Evolutionary conservation across 805 yeast genomes (phyloP).

Genomic region (Metschnikowia drakensbergensis): DNA sequence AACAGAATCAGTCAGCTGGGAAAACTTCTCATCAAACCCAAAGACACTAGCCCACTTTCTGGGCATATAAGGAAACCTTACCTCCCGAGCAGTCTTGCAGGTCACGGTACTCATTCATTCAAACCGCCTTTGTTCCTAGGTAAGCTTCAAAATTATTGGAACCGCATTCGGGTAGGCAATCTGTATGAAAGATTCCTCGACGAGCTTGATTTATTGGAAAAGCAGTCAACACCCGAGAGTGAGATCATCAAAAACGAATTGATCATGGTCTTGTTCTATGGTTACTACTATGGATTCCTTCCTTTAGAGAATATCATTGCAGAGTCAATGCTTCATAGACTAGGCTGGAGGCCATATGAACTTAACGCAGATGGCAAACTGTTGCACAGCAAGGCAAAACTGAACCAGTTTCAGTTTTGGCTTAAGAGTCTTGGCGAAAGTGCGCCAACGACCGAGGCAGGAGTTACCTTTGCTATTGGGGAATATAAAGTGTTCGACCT

Average conservation of each 20-base stretch:
- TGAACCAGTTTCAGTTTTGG: slow-evolving; percentile 21
- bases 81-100: slow-evolving; percentile 24
- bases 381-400: background rate
- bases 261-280: slow-evolving; percentile 39
- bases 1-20: slow-evolving; percentile 24
- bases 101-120: slow-evolving; percentile 9
- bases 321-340: slow-evolving; percentile 34
- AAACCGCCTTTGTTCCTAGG: slow-evolving; percentile 35
- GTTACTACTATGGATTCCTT: slow-evolving; percentile 40
- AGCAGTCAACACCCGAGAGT: slow-evolving; percentile 23
- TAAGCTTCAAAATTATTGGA: slow-evolving; percentile 40
- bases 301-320: slow-evolving; percentile 43
- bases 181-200: slow-evolving; percentile 31
- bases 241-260: slow-evolving; percentile 29
- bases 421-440: slow-evolving; percentile 22
- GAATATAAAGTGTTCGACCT: slow-evolving; percentile 43
- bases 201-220: slow-evolving; percentile 26
- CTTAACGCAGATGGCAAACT: slow-evolving; percentile 12
- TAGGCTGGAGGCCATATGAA: slow-evolving; percentile 43
- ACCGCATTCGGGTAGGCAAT: slow-evolving; percentile 31
- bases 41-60: slow-evolving; percentile 22
- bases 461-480: slow-evolving; percentile 24
- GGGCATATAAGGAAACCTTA: slow-evolving; percentile 34
- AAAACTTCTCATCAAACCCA: slow-evolving; percentile 21
- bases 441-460: slow-evolving; percentile 9